phyloP scores from a whole-genome alignment of 2,329 filamentous ascomycete species.

The Macrophomina tecta region DNA sequence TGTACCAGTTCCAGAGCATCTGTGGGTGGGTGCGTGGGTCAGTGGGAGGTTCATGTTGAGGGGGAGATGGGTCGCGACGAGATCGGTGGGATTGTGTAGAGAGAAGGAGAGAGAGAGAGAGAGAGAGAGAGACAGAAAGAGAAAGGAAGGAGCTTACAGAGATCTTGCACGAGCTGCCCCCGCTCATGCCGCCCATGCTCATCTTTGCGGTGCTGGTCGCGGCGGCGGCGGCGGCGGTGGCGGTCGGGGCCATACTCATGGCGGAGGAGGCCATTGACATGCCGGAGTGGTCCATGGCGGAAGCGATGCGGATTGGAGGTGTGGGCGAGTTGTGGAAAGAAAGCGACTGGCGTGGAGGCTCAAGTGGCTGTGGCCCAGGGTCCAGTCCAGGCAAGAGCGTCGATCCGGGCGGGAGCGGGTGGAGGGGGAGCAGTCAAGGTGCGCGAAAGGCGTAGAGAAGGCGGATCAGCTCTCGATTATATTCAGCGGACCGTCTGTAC shows the following conservation, averaged over 20 bases:
- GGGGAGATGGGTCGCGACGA: neutral
- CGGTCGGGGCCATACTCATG: slow-evolving; percentile 10
- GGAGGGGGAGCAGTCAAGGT: neutral
- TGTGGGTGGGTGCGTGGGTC: slow-evolving; percentile 40
- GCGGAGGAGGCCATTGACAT: slow-evolving; percentile 12
- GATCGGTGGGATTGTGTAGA: neutral
- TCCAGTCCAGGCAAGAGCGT: neutral
- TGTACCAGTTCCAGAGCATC: slow-evolving; percentile 85
- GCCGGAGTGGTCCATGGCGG: slow-evolving; percentile 10
- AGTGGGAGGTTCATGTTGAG: neutral
- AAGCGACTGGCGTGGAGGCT: neutral
- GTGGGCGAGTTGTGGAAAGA: neutral
- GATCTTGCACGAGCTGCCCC: slow-evolving; percentile 45
- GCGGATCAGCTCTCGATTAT: neutral
- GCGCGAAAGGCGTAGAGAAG: neutral
- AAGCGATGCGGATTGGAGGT: neutral
- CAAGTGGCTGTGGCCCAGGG: neutral
- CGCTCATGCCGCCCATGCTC: slow-evolving; percentile 23
- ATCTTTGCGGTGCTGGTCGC: slow-evolving; percentile 7
- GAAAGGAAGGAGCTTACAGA: slow-evolving; percentile 37
- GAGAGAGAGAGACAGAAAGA: fast-evolving
- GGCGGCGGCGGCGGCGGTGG: neutral
- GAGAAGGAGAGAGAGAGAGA: neutral
- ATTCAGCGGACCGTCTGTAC: neutral
- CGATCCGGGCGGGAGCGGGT: neutral